Conservation (phyloP, 164 flowering plant species). For the Euptelea pleiosperma region DNA sequence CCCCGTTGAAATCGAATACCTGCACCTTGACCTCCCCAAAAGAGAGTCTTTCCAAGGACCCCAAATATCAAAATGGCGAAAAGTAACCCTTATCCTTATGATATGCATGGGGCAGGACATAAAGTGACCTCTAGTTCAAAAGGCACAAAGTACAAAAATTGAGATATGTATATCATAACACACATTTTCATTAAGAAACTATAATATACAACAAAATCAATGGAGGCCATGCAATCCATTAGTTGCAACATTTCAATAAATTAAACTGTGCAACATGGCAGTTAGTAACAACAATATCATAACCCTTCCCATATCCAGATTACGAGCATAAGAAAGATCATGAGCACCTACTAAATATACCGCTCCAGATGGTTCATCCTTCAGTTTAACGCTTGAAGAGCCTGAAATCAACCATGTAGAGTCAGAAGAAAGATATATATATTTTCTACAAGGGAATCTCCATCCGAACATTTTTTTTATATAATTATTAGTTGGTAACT, state of each 20-base stretch:
- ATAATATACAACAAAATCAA: constrained; percentile 14
- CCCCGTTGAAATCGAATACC: no score
- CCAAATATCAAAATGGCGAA: not conserved
- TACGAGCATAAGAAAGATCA: constrained; percentile 24
- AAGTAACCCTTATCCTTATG: no score
- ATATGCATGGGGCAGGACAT: not conserved
- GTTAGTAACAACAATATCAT: constrained; percentile 18
- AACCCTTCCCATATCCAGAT: constrained; percentile 10
- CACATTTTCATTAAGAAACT: constrained; percentile 16
- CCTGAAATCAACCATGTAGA: constrained; percentile 37
- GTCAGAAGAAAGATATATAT: not conserved
- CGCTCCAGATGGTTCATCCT: constrained; percentile 67
- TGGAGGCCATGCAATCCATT: constrained; percentile 10
- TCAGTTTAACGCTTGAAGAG: constrained; percentile 72
- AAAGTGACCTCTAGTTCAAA: not conserved
- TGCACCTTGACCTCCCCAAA: no score
- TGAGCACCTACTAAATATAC: constrained; percentile 58
- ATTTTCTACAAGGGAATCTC: not conserved
- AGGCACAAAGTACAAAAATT: not conserved
- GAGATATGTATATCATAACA: constrained; percentile 8
- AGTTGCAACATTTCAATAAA: constrained; percentile 18
- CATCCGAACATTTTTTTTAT: not conserved
- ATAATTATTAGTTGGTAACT: not conserved
- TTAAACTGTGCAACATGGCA: constrained; percentile 17
- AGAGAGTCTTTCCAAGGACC: not conserved